phyloP scores from a whole-genome alignment of 2,329 filamentous ascomycete genomes.

The Cercospora beticola region DNA sequence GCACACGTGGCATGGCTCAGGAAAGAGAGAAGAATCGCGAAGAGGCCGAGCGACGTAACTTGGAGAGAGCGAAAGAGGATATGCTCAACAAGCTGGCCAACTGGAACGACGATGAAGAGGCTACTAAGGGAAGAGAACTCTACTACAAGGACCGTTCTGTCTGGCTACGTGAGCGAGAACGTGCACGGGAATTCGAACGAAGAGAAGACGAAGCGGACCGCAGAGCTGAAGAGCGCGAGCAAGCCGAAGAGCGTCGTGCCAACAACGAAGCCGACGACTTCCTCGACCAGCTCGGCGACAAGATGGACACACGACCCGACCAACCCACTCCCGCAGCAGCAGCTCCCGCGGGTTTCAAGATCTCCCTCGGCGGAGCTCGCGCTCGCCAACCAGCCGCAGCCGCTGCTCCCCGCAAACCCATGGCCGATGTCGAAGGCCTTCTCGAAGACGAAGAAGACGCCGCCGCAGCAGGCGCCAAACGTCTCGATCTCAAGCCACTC shows the following conservation, averaged over 20 bases:
- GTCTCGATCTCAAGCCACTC: slow-evolving; percentile 45
- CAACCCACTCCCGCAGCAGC: slow-evolving; percentile 45
- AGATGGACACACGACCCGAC: slow-evolving; percentile 67
- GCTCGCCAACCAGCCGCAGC: slow-evolving; percentile 51
- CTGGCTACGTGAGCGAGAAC: slow-evolving; percentile 79
- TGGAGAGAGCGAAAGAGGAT: slow-evolving; percentile 63
- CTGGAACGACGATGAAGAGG: slow-evolving; percentile 92
- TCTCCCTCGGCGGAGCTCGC: slow-evolving; percentile 83
- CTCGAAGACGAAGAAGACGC: slow-evolving; percentile 91
- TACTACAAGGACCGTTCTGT: slow-evolving; percentile 85
- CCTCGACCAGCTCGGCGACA: slow-evolving; percentile 77
- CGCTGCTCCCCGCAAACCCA: slow-evolving; percentile 44
- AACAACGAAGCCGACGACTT: slow-evolving; percentile 87
- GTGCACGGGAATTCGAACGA: slow-evolving; percentile 71
- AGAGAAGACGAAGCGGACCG: slow-evolving; percentile 81
- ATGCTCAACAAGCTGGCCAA: slow-evolving; percentile 70
- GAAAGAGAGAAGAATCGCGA: slow-evolving; percentile 82
- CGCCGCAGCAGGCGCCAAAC: slow-evolving; percentile 44
- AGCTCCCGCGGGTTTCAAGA: slow-evolving; percentile 71
- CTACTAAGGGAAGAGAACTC: slow-evolving; percentile 74
- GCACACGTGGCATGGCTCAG: slow-evolving; percentile 76
- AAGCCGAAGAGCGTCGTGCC: slow-evolving; percentile 62
- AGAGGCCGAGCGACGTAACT: slow-evolving; percentile 67
- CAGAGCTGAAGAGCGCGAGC: slow-evolving; percentile 72
- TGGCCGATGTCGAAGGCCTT: slow-evolving; percentile 90